Conservation (phyloP, 2,329 filamentous ascomycete genomes). For the Camptophora hylomeconis region DNA sequence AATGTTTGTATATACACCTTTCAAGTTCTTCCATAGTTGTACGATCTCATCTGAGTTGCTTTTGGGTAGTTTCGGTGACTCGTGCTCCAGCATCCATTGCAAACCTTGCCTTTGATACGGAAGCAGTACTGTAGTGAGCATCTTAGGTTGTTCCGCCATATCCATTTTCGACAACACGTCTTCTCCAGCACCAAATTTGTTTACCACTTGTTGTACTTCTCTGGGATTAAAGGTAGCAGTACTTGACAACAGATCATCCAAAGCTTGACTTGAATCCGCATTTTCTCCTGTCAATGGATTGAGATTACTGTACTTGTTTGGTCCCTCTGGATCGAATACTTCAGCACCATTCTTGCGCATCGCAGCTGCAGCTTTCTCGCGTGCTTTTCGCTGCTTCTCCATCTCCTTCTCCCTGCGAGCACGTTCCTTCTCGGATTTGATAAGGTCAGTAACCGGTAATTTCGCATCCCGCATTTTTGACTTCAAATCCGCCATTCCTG, state of each 20-base stretch:
- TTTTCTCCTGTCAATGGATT: slow-evolving; percentile 14
- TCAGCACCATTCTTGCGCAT: slow-evolving; percentile 11
- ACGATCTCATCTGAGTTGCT: slow-evolving; percentile 47
- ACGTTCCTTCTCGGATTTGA: slow-evolving; percentile 40
- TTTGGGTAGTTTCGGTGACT: slow-evolving; percentile 53
- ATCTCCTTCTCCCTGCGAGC: slow-evolving; percentile 42
- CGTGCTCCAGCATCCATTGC: slow-evolving; percentile 67
- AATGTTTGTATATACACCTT: slow-evolving; percentile 47
- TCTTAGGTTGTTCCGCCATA: slow-evolving; percentile 53
- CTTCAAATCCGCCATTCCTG: slow-evolving; percentile 42
- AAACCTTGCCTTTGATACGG: slow-evolving; percentile 71
- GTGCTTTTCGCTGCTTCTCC: slow-evolving; percentile 32
- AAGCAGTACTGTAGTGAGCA: slow-evolving; percentile 54
- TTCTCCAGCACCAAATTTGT: slow-evolving; percentile 60
- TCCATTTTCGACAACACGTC: slow-evolving; percentile 58
- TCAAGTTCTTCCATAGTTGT: slow-evolving; percentile 61
- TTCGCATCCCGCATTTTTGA: slow-evolving; percentile 49
- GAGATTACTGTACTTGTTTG: slow-evolving; percentile 24
- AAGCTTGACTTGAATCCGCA: slow-evolving; percentile 8
- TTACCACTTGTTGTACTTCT: slow-evolving; percentile 49
- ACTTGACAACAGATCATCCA: slow-evolving; percentile 53
- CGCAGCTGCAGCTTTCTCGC: slow-evolving; percentile 12
- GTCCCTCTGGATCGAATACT: slow-evolving; percentile 12
- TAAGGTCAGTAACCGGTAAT: slow-evolving; percentile 42
- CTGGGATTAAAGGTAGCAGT: slow-evolving; percentile 45